Base-by-base conservation (phyloP, 495 filamentous ascomycete genomes). In the Platismatia glauca region DNA sequence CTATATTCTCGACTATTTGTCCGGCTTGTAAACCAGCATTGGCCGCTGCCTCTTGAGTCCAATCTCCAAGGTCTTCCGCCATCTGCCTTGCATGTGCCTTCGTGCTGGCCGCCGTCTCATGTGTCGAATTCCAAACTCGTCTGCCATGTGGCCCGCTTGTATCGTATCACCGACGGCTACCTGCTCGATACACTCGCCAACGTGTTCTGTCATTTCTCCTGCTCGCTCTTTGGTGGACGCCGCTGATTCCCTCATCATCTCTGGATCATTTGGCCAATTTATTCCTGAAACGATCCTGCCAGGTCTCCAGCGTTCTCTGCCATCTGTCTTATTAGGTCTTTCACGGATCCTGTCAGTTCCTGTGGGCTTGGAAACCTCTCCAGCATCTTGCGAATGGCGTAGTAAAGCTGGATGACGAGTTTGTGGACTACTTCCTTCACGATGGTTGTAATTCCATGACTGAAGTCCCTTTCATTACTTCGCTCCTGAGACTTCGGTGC, bases 371-470 rank as follows among this genome's bases (percentile, higher is more conserved):
- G 78, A 61, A 79, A 79, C n/a, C 68, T 71, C 37, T 72, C 71
- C 1, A 74, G 60, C 12, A 66, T 44, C 52, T 60, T 70, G 4
- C 70, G 61, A 1, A 79, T 65, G 29, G 73, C 53, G 43, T 80
- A 87, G 71, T 93, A 95, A 18, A 84, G 67, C 63, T 81, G 82
- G 29, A 95, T 78, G 62, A 96, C 83, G 22, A 84, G 66, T n/a
- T 79, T 74, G 65, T 96, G 91, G n/a, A 91, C 83, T 20, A 79
- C 74, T 59, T 95, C 88, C 73, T 96, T 96, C 34, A 89, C 82
- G 56, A 95, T 73, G 89, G 95, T 95, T n/a, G 90, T 91, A 33
- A 90, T 82, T 1, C 91, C 92, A 67, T 95, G 90, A 16, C 83
- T 85, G 71, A 96, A 86, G 71, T 96, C 0, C 88, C 89, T 69